A percentile compares a stretch with the other conserved stretches of the same genome.
Evolutionary conservation across 352 stramenopile genomes (phyloP).

Genomic region (Phytophthora sp.): DNA sequence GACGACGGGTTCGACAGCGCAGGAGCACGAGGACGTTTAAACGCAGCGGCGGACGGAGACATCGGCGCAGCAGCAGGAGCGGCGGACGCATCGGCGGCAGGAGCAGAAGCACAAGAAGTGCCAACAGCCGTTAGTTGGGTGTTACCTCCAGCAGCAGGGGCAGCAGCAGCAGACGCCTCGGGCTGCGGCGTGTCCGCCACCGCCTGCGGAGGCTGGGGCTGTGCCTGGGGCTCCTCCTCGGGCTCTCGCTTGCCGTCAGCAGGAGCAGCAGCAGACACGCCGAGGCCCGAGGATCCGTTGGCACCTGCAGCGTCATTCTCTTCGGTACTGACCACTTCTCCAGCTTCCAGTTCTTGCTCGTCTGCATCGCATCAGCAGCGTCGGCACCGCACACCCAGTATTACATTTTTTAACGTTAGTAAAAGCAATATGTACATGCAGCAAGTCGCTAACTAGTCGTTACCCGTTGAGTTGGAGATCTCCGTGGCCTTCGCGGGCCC

Average conservation of each 20-base stretch:
- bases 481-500: conserved; percentile 19
- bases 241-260: conserved; percentile 24
- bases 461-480: conserved; percentile 68
- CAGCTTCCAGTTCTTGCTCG: conserved; percentile 58
- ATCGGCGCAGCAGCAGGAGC: conserved; percentile 9
- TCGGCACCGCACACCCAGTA: too few relatives aligned
- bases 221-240: conserved; percentile 14
- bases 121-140: conserved; percentile 45
- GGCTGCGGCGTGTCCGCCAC: conserved; percentile 19
- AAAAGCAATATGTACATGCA: too few relatives aligned
- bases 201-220: conserved; percentile 18
- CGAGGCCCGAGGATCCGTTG: conserved; percentile 22
- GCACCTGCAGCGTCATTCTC: conserved; percentile 35
- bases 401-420: neutral
- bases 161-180: conserved; percentile 18
- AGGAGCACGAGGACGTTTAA: conserved; percentile 31
- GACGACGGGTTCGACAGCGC: conserved; percentile 25
- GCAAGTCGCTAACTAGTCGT: conserved; percentile 1
- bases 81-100: conserved; percentile 1
- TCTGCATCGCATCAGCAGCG: conserved; percentile 41
- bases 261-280: conserved; percentile 30
- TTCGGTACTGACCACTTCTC: conserved; percentile 63
- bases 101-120: conserved; percentile 32
- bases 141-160: conserved; percentile 23
- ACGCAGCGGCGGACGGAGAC: conserved; percentile 31